Conservation (phyloP, 768 basidiomycete genomes). For the Pleurotus citrinopileatus region DNA sequence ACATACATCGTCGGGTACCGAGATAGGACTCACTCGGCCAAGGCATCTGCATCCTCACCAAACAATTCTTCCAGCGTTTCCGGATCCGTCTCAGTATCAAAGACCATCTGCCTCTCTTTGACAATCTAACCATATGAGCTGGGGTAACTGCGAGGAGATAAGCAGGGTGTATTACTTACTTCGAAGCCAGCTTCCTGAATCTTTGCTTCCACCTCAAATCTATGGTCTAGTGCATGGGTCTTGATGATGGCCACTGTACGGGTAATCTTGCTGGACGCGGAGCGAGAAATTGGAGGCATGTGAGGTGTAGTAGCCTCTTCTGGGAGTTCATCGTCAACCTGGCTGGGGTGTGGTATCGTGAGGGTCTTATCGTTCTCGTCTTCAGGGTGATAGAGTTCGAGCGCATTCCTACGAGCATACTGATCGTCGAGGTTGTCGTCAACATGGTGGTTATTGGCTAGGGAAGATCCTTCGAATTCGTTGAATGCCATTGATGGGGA, state of each 20-base stretch:
- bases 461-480: slow-evolving; percentile 4
- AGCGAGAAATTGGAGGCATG: slow-evolving; percentile 2
- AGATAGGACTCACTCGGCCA: slow-evolving; percentile 64
- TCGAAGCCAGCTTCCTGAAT: slow-evolving; percentile 83
- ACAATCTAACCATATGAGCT: slow-evolving; percentile 52
- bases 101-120: slow-evolving; percentile 88
- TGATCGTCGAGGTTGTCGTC: neutral
- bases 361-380: neutral
- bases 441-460: neutral
- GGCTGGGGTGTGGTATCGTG: neutral
- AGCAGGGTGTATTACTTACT: slow-evolving; percentile 36
- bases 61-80: slow-evolving; percentile 79
- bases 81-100: slow-evolving; percentile 79
- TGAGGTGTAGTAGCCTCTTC: neutral
- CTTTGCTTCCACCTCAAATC: slow-evolving; percentile 78
- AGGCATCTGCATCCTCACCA: slow-evolving; percentile 69
- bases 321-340: neutral
- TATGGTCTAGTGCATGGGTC: slow-evolving; percentile 65
- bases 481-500: slow-evolving; percentile 4
- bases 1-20: slow-evolving; percentile 1
- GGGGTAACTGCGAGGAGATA: slow-evolving; percentile 8
- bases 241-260: slow-evolving; percentile 86
- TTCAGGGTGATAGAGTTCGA: neutral
- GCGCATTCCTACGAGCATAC: slow-evolving; percentile 1
- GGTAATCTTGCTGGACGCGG: slow-evolving; percentile 27